Evolutionary conservation across 345 rosid genomes (phyloP), one percentile per base, ranked within the genome.

Genomic region (Nephelium lappaceum): DNA sequence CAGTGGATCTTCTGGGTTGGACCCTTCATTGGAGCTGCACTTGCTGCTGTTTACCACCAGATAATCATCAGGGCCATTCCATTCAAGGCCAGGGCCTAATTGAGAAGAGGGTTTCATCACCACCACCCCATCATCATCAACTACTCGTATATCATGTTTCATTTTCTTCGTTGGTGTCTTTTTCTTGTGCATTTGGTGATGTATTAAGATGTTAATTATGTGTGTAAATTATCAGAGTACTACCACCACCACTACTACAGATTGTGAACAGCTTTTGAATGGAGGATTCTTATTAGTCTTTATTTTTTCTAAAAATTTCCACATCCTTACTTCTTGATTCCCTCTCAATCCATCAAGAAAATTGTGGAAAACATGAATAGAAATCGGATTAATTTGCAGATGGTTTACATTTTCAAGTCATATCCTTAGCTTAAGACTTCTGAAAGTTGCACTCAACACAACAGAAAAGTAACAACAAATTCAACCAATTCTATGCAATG

Each of bases 1-100:
- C 86, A 91, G 91, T 91, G 95, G 95, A 82, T 91, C 74, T 91
- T 91, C 88, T 91, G 95, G 95, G 90, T 89, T 12, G 95, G 93
- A 62, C 95, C 95, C 41, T 88, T 89, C 88, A 81, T 88, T 47
- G 93, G 95, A 79, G 93, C 95, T 83, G 92, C 89, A 10, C 91
- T 91, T 74, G 95, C 95, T 82, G 93, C 95, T 73, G 18, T 84
- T 57, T 91, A 91, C 88, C 93, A 91, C 83, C 93, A 88, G 86
- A 81, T 89, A 70, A 71, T 91, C 83, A 89, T 91, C 80, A 85
- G 95, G 82, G 95, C 95, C 16, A 91, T 89, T 75, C 95, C 93
- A 23, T 91, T 91, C 80, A 91, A 87, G 83, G 36, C 89, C 81
- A 89, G 86, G 77, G 41, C 84, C 75, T 91, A 80, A 86, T 65